Evolutionary conservation across 495 filamentous ascomycete genomes (phyloP), one percentile per base, ranked within the genome.

Genomic region (Pyronema domesticum): DNA sequence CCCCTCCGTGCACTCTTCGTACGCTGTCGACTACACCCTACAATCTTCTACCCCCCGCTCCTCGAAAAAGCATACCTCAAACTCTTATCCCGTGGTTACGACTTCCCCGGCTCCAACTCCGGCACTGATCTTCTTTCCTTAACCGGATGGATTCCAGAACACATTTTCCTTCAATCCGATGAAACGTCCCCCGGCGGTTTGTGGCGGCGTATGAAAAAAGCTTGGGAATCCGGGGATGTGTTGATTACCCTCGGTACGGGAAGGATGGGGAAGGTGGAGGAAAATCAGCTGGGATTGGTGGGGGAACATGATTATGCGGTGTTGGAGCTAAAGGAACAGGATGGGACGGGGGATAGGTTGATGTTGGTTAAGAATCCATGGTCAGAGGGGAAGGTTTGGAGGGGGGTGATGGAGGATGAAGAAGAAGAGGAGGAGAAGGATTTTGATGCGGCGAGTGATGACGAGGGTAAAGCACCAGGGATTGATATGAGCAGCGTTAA

Each of bases 11-110:
- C 79, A 3, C 73, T 96, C 1, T 84, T 94, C 68, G 86, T 96
- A n/a, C 75, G 89, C 39, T 89, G 96, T 62, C 77, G 87, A 18
- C 81, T 81, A 33, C 82, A 94, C 57, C 80, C 82, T 9, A 67
- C 65, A 14, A 73, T 89, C 37, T 65, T 95, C 17, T 95, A 86
- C 85, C 91, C 89, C n/a, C 88, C 91, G 19, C 70, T 99, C 30
- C 70, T 95, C 36, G 91, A 99, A 67, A 99, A 99, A 64, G 91
- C 91, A 3, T 99, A 96, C 57, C 71, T 99, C n/a, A 99, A 96
- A 69, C 76, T 96, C 7, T 77, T 87, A 17, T 93, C 93, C 35
- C 1, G 5, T 2, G 93, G 91, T 35, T 99, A 99, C 67, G 86
- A 96, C 58, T 96, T 99, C 59, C 91, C 91, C 1, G 91, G 91